Base-by-base conservation (phyloP, 495 filamentous ascomycete genomes). In the Aspergillus panamensis region DNA sequence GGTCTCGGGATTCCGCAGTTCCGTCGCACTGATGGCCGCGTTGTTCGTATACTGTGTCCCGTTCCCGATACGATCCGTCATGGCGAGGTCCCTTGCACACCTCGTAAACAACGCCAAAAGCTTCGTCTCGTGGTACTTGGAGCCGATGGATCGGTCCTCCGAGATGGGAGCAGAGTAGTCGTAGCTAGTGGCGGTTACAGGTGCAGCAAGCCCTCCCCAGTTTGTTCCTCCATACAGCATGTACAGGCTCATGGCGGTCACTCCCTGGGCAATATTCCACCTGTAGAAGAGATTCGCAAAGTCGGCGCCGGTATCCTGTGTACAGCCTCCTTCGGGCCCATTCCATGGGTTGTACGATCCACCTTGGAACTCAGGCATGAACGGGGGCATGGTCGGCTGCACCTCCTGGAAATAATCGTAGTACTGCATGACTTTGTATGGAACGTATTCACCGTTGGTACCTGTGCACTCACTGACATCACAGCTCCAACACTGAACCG, bases 331-430 rank as follows among this genome's bases (percentile, higher is more conserved):
- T 57, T 80, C 70, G 0, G 83, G 81, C 10, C 80, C 80, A 35
- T 77, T 80, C 83, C 83, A 86, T 12, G 82, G 82, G 63, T 84
- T 84, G 58, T 82, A 86, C 8, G 74, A 77, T n/a, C 83, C 83
- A 20, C 83, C 83, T 62, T 86, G 83, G 65, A 86, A 86, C 61
- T 86, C 83, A 14, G 81, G 81, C 67, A 86, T 75, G 67, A 84
- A 85, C 8, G 67, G 73, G 0, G 83, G 83, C 62, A 82, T 76
- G 31, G 77, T 78, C 9, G 79, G 77, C 12, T 77, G 69, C 5
- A 74, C 69, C 55, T 77, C 69, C 55, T 76, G 69, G 66, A 82
- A 85, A 72, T 81, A 85, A 61, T 82, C 74, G 53, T 81, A 82
- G 56, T 82, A 82, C 48, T 80, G 68, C 25, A 77, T 59, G 0